Percentiles rank a stretch among this genome's conserved stretches.
These are phyloP conservation scores for Aspergillus egyptiacus DNA, from an alignment of 495 filamentous ascomycete genomes.

Conservation along the genomic window DNA sequence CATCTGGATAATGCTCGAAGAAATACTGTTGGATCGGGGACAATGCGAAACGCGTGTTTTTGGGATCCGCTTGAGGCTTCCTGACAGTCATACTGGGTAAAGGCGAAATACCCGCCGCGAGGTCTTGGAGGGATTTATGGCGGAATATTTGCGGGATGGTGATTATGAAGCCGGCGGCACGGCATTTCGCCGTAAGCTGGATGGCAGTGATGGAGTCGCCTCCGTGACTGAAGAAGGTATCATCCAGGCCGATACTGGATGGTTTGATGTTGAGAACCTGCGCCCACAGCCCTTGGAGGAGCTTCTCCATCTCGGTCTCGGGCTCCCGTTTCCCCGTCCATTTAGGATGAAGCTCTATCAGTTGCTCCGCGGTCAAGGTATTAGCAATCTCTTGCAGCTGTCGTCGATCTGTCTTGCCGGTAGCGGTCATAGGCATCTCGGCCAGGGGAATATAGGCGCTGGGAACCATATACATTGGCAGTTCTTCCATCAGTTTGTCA, in stretches of 20 bases:
- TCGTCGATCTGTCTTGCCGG: background rate
- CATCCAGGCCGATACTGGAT: background rate
- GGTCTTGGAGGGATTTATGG: too few relatives aligned
- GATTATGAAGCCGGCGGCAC: too few relatives aligned
- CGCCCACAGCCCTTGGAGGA: background rate
- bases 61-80: too few relatives aligned
- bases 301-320: background rate
- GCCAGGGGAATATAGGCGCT: background rate
- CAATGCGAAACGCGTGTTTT: slow-evolving; percentile 28
- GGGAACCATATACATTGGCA: background rate
- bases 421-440: background rate
- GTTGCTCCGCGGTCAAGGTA: background rate
- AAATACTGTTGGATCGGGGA: slow-evolving; percentile 60
- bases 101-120: too few relatives aligned
- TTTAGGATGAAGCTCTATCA: background rate
- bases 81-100: too few relatives aligned
- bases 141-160: too few relatives aligned
- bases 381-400: background rate
- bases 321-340: background rate
- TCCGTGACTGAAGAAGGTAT: background rate
- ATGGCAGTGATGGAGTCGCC: background rate
- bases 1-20: slow-evolving; percentile 42
- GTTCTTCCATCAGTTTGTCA: background rate
- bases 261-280: background rate
- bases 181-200: background rate